Evolutionary conservation across 345 rosid genomes (phyloP).

Genomic region (Eucalyptus pauciflora): DNA sequence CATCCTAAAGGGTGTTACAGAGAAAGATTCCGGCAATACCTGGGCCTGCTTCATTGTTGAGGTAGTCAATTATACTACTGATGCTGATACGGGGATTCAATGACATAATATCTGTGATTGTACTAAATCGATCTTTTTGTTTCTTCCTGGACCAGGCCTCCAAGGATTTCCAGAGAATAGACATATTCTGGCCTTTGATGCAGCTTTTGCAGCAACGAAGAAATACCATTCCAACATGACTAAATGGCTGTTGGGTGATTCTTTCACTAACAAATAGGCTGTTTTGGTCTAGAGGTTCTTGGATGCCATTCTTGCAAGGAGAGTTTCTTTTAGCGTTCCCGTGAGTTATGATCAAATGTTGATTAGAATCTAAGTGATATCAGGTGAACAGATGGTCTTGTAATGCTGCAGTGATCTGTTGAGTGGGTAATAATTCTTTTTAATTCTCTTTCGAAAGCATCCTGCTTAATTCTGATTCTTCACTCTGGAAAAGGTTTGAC

Average conservation of each 20-base stretch:
- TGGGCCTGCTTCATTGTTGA: constrained; percentile 66
- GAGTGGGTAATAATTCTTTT: neutral
- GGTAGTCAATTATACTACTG: constrained; percentile 9
- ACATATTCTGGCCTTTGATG: constrained; percentile 72
- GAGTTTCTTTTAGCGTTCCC: neutral
- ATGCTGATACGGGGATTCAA: neutral
- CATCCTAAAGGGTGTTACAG: constrained; percentile 38
- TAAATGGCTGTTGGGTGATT: neutral
- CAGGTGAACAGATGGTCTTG: neutral
- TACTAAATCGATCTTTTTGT: neutral
- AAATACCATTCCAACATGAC: constrained; percentile 8
- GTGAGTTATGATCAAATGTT: neutral
- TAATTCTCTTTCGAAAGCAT: neutral
- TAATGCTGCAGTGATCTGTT: neutral
- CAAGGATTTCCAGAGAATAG: constrained; percentile 43
- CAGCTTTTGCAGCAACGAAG: constrained; percentile 36
- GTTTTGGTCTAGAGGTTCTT: neutral
- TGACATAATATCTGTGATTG: neutral
- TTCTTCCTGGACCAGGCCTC: constrained; percentile 19
- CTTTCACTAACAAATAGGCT: neutral
- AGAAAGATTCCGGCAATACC: constrained; percentile 11
- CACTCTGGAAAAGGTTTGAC: neutral
- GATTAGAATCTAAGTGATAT: neutral
- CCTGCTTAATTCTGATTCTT: neutral
- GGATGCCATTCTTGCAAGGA: neutral